phyloP scores from a whole-genome alignment of 73 alveolate species.

The Tetrahymena borealis region DNA sequence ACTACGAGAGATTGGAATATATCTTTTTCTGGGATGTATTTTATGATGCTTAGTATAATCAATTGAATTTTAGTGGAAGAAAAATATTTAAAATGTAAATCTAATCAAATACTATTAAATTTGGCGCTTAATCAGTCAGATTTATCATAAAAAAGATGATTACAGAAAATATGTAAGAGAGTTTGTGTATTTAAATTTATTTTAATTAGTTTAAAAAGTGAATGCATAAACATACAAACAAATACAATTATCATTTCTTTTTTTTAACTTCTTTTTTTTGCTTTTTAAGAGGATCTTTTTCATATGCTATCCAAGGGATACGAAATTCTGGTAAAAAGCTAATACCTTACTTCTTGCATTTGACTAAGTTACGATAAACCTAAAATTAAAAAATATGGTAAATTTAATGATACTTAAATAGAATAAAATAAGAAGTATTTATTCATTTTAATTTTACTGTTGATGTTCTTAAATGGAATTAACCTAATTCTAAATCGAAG shows the following conservation, averaged over 20 bases:
- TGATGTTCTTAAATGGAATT: conserved; percentile 73
- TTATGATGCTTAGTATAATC: too few relatives aligned
- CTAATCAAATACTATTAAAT: neutral
- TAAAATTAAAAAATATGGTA: too few relatives aligned
- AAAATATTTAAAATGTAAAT: neutral
- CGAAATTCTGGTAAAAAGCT: neutral
- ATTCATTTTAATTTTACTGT: conserved; percentile 20
- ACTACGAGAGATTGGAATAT: too few relatives aligned
- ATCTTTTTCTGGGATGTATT: too few relatives aligned
- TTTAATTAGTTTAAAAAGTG: too few relatives aligned
- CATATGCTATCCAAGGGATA: neutral
- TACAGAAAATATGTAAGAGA: too few relatives aligned
- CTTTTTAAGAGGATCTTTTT: neutral
- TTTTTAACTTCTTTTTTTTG: neutral
- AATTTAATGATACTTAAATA: neutral
- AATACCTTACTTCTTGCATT: neutral
- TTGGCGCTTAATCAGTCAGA: conserved; percentile 5
- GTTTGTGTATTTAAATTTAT: too few relatives aligned
- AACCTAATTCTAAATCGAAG: conserved; percentile 71
- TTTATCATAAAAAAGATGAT: too few relatives aligned
- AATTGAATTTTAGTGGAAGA: neutral
- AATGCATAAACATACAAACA: too few relatives aligned
- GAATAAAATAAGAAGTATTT: neutral
- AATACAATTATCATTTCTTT: neutral
- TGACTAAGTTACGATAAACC: neutral